Evolutionary conservation across 2,329 filamentous ascomycete species (phyloP), one percentile per base, ranked within the genome.

Genomic region (Arthrobotrys megalospora): DNA sequence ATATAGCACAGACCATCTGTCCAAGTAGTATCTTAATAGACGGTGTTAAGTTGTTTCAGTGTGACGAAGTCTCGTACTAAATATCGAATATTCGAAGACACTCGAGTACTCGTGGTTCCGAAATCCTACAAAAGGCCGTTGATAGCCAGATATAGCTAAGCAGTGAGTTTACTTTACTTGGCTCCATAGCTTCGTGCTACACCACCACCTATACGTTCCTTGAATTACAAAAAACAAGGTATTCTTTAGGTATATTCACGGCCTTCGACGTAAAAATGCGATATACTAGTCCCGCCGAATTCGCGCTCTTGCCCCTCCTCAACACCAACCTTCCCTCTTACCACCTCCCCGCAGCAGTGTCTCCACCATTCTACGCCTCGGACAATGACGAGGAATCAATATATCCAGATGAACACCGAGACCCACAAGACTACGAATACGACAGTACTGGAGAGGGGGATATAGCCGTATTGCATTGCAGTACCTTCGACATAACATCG

Each of bases 361-460:
- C 65, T 38, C 65, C 65, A 10, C 41, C 48, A 41, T 60, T 47
- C 28, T 69, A 69, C 38, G 14, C 16, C 19, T 50, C 65, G 11
- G 62, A 65, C 43, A 21, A 38, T 8, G 36, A 38, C 36, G 36
- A 63, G 1, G 64, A 69, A 48, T 11, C 43, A n/a, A 38, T 28
- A 19, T 53, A 52, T 45, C 32, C 45, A 32, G 32, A 52, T 14
- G 32, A 55, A 34, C 14, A 53, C 28, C 8, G 36, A 5, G 19
- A 43, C n/a, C 24, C 24, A n/a, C 14, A 58, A 38, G 16, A 60
- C 16, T 32, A 62, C 32, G 16, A 12, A 10, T 38, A 41, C 32
- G 28, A 66, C 2, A 43, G 48, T 2, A 43, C 45, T 4, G 36
- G 47, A 19, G 52, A 58, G 7, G 52, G 52, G 2, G 34, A 38